A percentile compares a stretch with the other conserved stretches of the same genome.
These are phyloP conservation scores for Psophocarpus tetragonolobus DNA, from an alignment of 306 rosid species.

Conservation along the genomic window DNA sequence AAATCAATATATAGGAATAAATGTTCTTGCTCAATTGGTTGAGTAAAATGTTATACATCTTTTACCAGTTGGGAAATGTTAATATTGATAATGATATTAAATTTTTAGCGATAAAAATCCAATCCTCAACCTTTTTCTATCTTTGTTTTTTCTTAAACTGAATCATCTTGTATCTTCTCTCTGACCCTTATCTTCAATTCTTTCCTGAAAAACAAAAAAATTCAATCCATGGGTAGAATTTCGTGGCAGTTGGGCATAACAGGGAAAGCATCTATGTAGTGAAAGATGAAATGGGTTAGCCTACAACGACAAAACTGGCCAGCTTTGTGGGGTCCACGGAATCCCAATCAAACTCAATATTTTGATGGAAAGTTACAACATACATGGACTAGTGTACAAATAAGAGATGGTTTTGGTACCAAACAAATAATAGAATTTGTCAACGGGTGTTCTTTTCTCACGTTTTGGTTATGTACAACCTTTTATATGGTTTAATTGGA, in stretches of 20 bases:
- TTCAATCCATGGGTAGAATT: constrained; percentile 51
- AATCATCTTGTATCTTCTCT: too few relatives aligned
- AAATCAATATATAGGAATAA: too few relatives aligned
- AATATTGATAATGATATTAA: too few relatives aligned
- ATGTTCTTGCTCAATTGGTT: too few relatives aligned
- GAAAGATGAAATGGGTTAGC: constrained; percentile 44
- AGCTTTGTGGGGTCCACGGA: constrained; percentile 58
- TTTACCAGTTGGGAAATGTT: too few relatives aligned
- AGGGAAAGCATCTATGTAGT: constrained; percentile 40
- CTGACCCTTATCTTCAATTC: too few relatives aligned
- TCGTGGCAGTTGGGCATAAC: neutral
- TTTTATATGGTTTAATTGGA: constrained; percentile 28
- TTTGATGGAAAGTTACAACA: constrained; percentile 12
- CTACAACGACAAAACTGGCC: constrained; percentile 77
- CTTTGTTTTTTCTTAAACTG: too few relatives aligned
- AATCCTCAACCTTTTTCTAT: too few relatives aligned
- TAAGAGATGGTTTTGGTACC: constrained; percentile 39
- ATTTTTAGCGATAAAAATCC: too few relatives aligned
- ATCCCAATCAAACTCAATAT: constrained; percentile 49
- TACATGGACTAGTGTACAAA: constrained; percentile 33
- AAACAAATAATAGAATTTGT: constrained; percentile 40
- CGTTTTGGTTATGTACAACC: constrained; percentile 35
- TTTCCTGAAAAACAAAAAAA: too few relatives aligned
- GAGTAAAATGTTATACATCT: too few relatives aligned
- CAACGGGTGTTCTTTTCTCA: constrained; percentile 49